Base-by-base conservation (phyloP, 495 filamentous ascomycete genomes). In the Tuber indicum region DNA sequence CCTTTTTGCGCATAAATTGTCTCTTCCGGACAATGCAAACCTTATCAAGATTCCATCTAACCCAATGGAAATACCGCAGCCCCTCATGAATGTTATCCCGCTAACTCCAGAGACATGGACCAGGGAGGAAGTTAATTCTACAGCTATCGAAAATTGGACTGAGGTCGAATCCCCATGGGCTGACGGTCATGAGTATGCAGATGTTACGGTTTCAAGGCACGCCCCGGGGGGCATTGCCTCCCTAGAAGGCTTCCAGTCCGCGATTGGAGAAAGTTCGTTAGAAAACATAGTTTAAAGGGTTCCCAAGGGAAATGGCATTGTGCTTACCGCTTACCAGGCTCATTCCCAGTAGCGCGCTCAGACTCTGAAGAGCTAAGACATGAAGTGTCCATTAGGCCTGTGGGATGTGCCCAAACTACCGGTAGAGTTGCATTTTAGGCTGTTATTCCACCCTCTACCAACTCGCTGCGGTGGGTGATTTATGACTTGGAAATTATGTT, bases 401-500 rank as follows among this genome's bases (percentile, higher is more conserved):
- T 10, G 23, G 49, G n/a, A 58, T n/a, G 49, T 58, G 21, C 49
- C 23, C 49, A 7, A 43, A 43, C 9, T 43, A 42, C 47, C 2
- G 7, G 9, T n/a, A n/a, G 23, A n/a, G 23, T 58, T 41, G 3
- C 17, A 49, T 32, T 74, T 70, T n/a, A 74, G 43, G 19, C 71
- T 7, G 8, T 71, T 46, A 71, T 76, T 41, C 75, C 44, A 43
- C 72, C 74, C 72, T 75, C 81, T 36, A 66, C 79, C 3, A 45
- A 70, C 26, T 79, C 82, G 12, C 79, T 83, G 17, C 32, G 71
- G 10, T 76, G 70, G 62, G 80, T 83, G 23, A 79, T 83, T 73
- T 74, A 69, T 19, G 81, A 83, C 36, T 72, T 83, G 26, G 82
- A 81, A 39, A 75, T 81, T 7, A 81, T 83, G 81, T 39, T 83